A percentile compares a stretch with the other conserved stretches of the same genome.
phyloP scores from a whole-genome alignment of 129 eudicot species.

The Lactuca sativa region DNA sequence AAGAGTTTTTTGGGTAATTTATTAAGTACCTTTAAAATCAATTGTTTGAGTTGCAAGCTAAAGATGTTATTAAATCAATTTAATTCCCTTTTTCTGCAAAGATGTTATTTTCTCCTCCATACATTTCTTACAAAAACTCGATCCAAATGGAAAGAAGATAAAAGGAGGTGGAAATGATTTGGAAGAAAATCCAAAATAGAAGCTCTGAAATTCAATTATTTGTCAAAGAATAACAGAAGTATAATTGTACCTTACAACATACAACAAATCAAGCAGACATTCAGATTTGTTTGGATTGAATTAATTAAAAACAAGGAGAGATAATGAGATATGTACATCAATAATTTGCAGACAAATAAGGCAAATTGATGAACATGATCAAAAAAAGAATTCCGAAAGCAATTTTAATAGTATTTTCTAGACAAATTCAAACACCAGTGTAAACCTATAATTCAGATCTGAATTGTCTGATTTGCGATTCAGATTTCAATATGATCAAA shows the following conservation, averaged over 20 bases:
- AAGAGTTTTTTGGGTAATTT: not conserved
- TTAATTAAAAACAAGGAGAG: not conserved
- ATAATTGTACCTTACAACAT: slow-evolving; percentile 18
- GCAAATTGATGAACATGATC: not conserved
- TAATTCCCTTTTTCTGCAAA: slow-evolving; percentile 1
- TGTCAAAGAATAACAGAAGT: slow-evolving; percentile 8
- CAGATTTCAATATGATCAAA: slow-evolving; percentile 10
- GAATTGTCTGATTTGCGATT: slow-evolving; percentile 19
- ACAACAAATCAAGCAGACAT: slow-evolving; percentile 19
- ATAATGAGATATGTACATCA: not conserved
- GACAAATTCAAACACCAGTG: not conserved
- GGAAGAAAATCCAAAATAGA: slow-evolving; percentile 22
- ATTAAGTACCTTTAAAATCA: slow-evolving; percentile 2
- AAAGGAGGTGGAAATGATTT: not conserved
- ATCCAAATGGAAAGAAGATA: slow-evolving; percentile 10
- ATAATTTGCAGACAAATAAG: slow-evolving; percentile 10
- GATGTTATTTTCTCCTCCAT: not conserved
- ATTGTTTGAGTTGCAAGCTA: slow-evolving; percentile 10
- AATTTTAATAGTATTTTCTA: slow-evolving; percentile 3
- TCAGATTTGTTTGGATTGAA: slow-evolving; percentile 7
- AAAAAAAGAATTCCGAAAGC: not conserved
- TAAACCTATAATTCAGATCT: slow-evolving; percentile 28
- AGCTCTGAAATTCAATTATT: slow-evolving; percentile 18
- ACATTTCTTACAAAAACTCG: not conserved
- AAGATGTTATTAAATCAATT: slow-evolving; percentile 13